Base-by-base conservation (phyloP, 768 basidiomycete genomes). In the Mycena rebaudengoi region DNA sequence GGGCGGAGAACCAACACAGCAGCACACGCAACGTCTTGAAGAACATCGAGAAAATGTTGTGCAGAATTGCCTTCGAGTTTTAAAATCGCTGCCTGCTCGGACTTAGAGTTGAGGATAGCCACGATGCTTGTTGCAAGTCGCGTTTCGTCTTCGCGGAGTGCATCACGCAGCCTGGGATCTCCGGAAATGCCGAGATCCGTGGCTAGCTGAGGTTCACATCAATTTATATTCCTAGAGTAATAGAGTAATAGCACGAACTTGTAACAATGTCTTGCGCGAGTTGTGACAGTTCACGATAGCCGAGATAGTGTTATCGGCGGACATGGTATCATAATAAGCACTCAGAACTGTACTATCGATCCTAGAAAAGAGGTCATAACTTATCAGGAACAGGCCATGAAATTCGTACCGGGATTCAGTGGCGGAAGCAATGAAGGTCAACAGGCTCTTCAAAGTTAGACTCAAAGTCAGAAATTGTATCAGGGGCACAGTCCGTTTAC, bases 1-100 rank as follows among this genome's bases (percentile, higher is more conserved):
- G 3, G 13, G n/a, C 25, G 7, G 3, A 7, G 37, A 23, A 5
- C 7, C n/a, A 32, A 62, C 40, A 63, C n/a, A 54, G 35, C 26
- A 57, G 32, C 52, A 55, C 14, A 30, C n/a, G n/a, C n/a, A n/a
- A 72, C 69, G 16, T 64, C 66, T 44, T 72, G 69, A 7, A 72
- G 52, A n/a, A 70, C 60, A 48, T 69, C 65, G 7, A 70, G 54
- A 37, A 70, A 72, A 13, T 45, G 57, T 43, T 68, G 67, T 6
- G 69, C 71, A 25, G 41, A 28, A 44, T 69, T 61, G 11, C 57
- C 67, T 16, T 58, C 41, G 6, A 72, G 65, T 14, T 33, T 40
- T 14, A 70, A 57, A 28, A 67, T 60, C 14, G 41, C 44, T 39
- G 48, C 55, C 10, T 49, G 54, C 16, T 68, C 67, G 1, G 53